Conservation (phyloP, 1,139 yeast species). For the Yamadazyma triangularis region DNA sequence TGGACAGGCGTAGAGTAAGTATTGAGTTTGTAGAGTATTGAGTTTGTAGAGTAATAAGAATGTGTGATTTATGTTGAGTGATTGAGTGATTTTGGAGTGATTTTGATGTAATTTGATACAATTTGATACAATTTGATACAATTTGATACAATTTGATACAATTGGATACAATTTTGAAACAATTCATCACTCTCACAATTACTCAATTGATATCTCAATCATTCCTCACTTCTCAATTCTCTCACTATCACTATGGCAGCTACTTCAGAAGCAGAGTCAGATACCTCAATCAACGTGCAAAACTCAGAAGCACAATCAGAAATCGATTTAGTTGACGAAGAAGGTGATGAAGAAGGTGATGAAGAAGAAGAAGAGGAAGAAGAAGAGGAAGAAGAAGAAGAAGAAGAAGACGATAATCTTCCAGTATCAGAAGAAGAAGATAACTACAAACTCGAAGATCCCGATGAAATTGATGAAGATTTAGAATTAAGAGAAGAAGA, state of each 20-base stretch:
- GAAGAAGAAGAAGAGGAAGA: slow-evolving; percentile 21
- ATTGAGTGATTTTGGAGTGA: too few species aligned
- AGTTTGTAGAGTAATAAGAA: too few species aligned
- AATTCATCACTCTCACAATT: too few species aligned
- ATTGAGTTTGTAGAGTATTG: too few species aligned
- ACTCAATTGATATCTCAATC: too few species aligned
- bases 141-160: too few species aligned
- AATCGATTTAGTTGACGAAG: slow-evolving; percentile 16
- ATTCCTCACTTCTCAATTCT: too few species aligned
- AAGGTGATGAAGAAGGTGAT: slow-evolving; percentile 19
- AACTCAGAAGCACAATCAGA: slow-evolving; percentile 14
- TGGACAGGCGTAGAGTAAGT: slow-evolving; percentile 33
- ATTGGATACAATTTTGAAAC: too few species aligned
- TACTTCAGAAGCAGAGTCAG: slow-evolving; percentile 10
- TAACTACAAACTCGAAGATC: slow-evolving; percentile 32
- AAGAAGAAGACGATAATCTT: slow-evolving; percentile 22
- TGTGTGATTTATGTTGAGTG: too few species aligned
- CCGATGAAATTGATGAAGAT: slow-evolving; percentile 40
- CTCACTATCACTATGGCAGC: too few species aligned
- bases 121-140: too few species aligned
- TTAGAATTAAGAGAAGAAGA: slow-evolving; percentile 31
- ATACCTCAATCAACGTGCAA: slow-evolving; percentile 12
- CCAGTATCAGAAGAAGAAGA: slow-evolving; percentile 31
- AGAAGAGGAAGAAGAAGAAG: slow-evolving; percentile 18
- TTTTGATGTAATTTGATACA: too few species aligned